Evolutionary conservation across 2,329 filamentous ascomycete genomes (phyloP).

Genomic region (Beauveria varroae): DNA sequence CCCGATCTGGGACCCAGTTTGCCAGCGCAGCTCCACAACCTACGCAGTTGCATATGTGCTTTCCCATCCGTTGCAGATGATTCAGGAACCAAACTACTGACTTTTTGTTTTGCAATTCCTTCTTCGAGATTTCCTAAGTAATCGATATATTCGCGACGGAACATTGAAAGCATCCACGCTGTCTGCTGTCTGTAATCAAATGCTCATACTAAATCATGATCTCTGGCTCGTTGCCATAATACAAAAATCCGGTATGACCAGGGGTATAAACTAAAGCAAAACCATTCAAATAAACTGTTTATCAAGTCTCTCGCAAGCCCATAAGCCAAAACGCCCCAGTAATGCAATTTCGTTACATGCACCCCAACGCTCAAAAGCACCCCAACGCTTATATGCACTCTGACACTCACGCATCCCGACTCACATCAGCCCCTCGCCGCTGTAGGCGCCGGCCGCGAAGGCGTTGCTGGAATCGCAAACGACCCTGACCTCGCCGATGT

Average conservation of each 20-base stretch:
- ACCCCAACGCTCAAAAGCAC: neutral
- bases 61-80: neutral
- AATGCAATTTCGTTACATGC: neutral
- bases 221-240: neutral
- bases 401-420: too few relatives aligned
- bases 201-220: neutral
- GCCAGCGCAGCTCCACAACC: neutral
- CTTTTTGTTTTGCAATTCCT: neutral
- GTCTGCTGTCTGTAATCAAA: constrained; percentile 1
- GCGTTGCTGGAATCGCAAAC: constrained; percentile 15
- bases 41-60: neutral
- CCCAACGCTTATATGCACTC: neutral
- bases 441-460: neutral
- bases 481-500: constrained; percentile 29
- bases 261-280: constrained; percentile 2
- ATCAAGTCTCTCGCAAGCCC: neutral
- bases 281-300: neutral
- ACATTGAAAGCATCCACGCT: neutral
- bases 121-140: neutral
- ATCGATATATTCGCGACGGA: neutral
- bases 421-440: constrained; percentile 1
- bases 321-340: neutral
- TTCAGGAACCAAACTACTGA: too few relatives aligned
- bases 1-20: neutral
- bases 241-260: neutral